A percentile compares a stretch with the other conserved stretches of the same genome.
Evolutionary conservation across 116 monocot species (phyloP).

Genomic region (Dioscorea cayenensis): DNA sequence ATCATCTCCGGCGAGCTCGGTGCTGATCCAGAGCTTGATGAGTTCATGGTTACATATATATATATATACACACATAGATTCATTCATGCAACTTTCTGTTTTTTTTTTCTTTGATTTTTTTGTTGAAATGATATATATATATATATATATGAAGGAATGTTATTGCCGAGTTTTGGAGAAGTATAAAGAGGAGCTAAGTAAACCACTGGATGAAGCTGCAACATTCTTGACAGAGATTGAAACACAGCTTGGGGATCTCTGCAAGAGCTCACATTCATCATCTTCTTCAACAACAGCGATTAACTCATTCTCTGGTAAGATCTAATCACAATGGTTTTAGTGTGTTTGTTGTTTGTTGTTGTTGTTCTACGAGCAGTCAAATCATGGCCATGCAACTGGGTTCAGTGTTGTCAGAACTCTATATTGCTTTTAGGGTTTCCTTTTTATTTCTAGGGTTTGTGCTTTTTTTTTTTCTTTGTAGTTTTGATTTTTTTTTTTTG

Average conservation of each 20-base stretch:
- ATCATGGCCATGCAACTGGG: conserved; percentile 84
- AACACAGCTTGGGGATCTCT: conserved; percentile 63
- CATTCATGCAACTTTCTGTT: neutral
- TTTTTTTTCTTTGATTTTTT: neutral
- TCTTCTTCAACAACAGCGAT: neutral
- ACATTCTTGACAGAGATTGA: conserved; percentile 63
- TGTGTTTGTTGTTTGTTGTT: too few species aligned
- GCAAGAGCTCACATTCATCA: conserved; percentile 17
- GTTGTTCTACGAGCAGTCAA: conserved; percentile 34
- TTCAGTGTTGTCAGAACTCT: conserved; percentile 48
- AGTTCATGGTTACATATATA: conserved; percentile 60
- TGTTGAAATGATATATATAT: too few species aligned
- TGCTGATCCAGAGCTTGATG: conserved; percentile 85
- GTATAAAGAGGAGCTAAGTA: conserved; percentile 71
- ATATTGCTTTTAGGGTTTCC: conserved; percentile 3
- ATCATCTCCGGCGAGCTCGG: conserved; percentile 28
- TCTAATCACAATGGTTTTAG: too few species aligned
- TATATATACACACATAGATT: neutral
- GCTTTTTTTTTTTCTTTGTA: neutral
- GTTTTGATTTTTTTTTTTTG: neutral
- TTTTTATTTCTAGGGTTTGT: neutral
- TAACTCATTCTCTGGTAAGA: neutral
- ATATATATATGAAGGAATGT: conserved; percentile 31
- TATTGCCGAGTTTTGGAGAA: conserved; percentile 56
- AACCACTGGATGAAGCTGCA: conserved; percentile 69